phyloP scores from a whole-genome alignment of 805 yeast species.

The Yarrowia sp. region DNA sequence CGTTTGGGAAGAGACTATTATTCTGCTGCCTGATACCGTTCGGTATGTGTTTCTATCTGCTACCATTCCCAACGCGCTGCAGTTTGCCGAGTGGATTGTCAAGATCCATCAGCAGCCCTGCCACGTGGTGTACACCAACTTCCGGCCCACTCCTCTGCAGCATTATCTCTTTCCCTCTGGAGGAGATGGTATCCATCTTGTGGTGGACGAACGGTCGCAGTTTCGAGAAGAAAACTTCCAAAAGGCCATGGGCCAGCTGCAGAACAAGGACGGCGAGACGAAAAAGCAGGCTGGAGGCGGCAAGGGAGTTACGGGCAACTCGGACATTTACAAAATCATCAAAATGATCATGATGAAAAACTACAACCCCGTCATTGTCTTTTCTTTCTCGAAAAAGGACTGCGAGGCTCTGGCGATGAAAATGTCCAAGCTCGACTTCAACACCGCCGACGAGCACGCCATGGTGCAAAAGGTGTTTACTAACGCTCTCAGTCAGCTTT shows the following conservation, averaged over 20 bases:
- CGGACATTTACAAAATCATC: slow-evolving; percentile 93
- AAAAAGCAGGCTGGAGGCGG: slow-evolving; percentile 78
- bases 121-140: slow-evolving; percentile 97
- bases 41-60: slow-evolving; percentile 92
- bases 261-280: slow-evolving; percentile 77
- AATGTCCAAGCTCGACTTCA: slow-evolving; percentile 93
- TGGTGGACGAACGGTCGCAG: slow-evolving; percentile 93
- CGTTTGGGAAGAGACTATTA: slow-evolving; percentile 99
- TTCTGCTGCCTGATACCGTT: slow-evolving; percentile 91
- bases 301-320: slow-evolving; percentile 74
- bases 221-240: slow-evolving; percentile 98
- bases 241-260: slow-evolving; percentile 93
- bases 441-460: slow-evolving; percentile 88
- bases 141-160: slow-evolving; percentile 97
- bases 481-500: slow-evolving; percentile 82
- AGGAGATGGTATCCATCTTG: slow-evolving; percentile 96
- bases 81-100: slow-evolving; percentile 98
- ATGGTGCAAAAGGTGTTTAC: slow-evolving; percentile 84
- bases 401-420: slow-evolving; percentile 92
- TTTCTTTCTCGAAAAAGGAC: slow-evolving; percentile 95
- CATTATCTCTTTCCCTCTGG: slow-evolving; percentile 98
- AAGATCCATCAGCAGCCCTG: slow-evolving; percentile 94
- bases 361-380: slow-evolving; percentile 96
- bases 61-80: slow-evolving; percentile 97
- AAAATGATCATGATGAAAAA: slow-evolving; percentile 97